These are phyloP conservation scores for Penicillium vulpinum DNA, from an alignment of 2,329 filamentous ascomycete genomes.

Conservation along the genomic window DNA sequence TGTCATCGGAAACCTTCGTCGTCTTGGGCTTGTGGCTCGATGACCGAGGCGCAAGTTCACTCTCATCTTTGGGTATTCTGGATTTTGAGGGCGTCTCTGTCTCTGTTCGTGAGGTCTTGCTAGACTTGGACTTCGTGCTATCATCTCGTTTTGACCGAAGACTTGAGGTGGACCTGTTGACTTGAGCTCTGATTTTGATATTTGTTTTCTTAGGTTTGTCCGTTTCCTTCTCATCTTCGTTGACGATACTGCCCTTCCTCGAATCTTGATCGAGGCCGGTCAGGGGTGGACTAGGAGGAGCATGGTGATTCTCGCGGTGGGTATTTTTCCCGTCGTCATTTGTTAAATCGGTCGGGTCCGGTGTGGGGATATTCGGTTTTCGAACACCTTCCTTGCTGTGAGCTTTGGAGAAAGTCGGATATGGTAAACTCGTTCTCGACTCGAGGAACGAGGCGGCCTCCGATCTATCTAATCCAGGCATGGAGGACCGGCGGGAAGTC, in stretches of 20 bases:
- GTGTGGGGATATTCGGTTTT: conserved; percentile 57
- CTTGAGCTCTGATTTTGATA: conserved; percentile 39
- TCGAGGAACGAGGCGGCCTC: conserved; percentile 43
- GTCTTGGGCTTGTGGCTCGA: conserved; percentile 37
- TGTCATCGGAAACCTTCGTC: conserved; percentile 33
- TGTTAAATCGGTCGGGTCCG: conserved; percentile 70
- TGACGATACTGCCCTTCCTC: conserved; percentile 36
- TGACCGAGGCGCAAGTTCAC: conserved; percentile 37
- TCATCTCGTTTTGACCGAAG: conserved; percentile 43
- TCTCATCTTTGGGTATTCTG: conserved; percentile 35
- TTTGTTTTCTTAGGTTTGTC: conserved; percentile 39
- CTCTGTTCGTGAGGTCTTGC: conserved; percentile 38
- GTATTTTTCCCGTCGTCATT: conserved; percentile 45
- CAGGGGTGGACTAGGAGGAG: conserved; percentile 51
- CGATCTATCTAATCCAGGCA: conserved; percentile 51
- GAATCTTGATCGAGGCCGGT: conserved; percentile 46
- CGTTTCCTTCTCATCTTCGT: conserved; percentile 32
- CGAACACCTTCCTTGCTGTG: conserved; percentile 85
- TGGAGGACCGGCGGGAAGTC: conserved; percentile 48
- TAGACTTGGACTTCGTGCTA: conserved; percentile 30
- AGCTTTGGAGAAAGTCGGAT: conserved; percentile 83
- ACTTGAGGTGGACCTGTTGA: conserved; percentile 45
- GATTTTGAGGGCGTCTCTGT: conserved; percentile 44
- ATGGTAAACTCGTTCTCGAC: conserved; percentile 60
- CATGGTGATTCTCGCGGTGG: conserved; percentile 34